Conservation (phyloP, 805 yeast species). For the Maudiozyma serrabonitensis region DNA sequence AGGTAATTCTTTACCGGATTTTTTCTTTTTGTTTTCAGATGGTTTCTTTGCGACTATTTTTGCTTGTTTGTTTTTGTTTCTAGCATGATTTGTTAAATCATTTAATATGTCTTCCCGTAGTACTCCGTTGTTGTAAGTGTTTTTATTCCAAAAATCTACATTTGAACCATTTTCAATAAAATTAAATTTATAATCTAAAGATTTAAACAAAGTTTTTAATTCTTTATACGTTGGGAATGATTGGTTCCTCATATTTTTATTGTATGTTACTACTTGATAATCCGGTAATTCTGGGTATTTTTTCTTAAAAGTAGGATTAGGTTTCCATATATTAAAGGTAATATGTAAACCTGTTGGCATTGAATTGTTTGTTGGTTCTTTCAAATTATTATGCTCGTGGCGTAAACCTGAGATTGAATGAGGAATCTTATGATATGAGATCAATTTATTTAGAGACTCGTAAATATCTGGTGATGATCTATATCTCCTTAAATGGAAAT, state of each 20-base stretch:
- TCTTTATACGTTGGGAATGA: constrained; percentile 41
- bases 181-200: constrained; percentile 26
- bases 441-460: constrained; percentile 21
- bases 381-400: background rate
- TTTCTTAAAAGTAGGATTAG: constrained; percentile 60
- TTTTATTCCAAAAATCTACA: constrained; percentile 12
- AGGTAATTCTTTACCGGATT: constrained; percentile 10
- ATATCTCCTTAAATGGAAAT: constrained; percentile 12
- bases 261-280: constrained; percentile 55
- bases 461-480: constrained; percentile 25
- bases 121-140: constrained; percentile 12
- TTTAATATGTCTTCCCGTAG: constrained; percentile 7
- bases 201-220: constrained; percentile 30
- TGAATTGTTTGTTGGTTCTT: too few species aligned
- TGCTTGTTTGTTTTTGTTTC: constrained; percentile 6
- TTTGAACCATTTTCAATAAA: constrained; percentile 23
- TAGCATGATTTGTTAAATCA: background rate
- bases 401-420: constrained; percentile 8
- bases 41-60: background rate
- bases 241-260: constrained; percentile 30
- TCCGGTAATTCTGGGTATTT: constrained; percentile 64
- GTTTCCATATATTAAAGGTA: constrained; percentile 76
- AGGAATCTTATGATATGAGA: constrained; percentile 16
- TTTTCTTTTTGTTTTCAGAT: constrained; percentile 7
- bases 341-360: constrained; percentile 21